Base-by-base conservation (phyloP, 805 yeast genomes). In the Wickerhamiella alocasiicola region DNA sequence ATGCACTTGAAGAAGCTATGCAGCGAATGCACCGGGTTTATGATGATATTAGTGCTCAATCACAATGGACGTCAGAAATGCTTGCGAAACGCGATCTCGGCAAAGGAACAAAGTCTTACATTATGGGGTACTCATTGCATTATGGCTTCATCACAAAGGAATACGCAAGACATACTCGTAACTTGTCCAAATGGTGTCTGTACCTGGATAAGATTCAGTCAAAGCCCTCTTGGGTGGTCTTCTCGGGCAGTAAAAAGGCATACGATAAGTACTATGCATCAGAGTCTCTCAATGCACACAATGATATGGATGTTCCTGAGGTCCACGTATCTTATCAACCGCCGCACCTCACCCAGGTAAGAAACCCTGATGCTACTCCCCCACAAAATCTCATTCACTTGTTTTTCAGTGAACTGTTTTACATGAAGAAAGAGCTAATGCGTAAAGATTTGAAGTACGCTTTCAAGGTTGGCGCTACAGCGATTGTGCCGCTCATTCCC, bases 331-430 rank as follows among this genome's bases (percentile, higher is more conserved):
- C 33, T 5, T 32, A 26, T 25, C 13, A 17, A n/a, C 40, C 44
- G 13, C 24, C 34, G 20, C 9, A 18, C 20, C 9, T 12, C n/a
- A 11, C 31, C 1, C 53, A 52, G 31, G 48, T 43, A 1, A 44
- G 62, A 12, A 45, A 56, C 36, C 59, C 60, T 1, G 59, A 57
- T 24, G 53, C 56, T 3, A 40, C 55, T 0, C 60, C 61, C 1
- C 59, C 62, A 1, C 46, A 55, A 29, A 44, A 36, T 12, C 7
- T 46, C 9, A 23, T 42, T 13, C 62, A 57, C 30, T 31, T 49
- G 5, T 12, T 50, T n/a, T 60, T 59, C 29, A 17, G 15, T 2
- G 15, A 36, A 13, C 9, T 32, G 4, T 21, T 31, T 18, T 2
- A 21, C 26, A 4, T 42, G 2, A 30, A 42, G 13, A 20, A 26